Evolutionary conservation across 331 rosid species (phyloP), one percentile per base, ranked within the genome.

Genomic region (Rhamnella rubrinervis): DNA sequence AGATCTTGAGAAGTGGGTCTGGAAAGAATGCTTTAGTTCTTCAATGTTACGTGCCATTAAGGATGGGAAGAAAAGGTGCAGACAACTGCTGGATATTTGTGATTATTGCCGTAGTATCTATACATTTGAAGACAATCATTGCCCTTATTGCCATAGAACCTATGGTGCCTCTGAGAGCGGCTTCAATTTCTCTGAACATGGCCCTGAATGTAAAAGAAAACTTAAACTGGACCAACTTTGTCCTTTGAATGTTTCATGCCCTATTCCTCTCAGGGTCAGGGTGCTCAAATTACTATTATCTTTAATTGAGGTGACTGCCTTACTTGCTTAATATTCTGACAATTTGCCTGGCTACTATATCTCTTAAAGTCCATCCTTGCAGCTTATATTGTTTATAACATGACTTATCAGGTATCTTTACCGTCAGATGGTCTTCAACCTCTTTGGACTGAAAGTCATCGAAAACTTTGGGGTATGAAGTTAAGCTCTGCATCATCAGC

Each of bases 1-100:
- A 66, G 96, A 90, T 71, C 85, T 85, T 21, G 88, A 87, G 68
- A 82, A 80, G 61, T 90, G 96, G 96, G 82, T 84, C 84, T 82
- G 66, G 81, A 84, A 75, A 70, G 89, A 90, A 84, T 79, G 84
- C 70, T 75, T 76, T 61, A 85, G 67, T 69, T 76, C 79, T 38
- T 78, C 85, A 5, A 66, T 67, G 74, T 76, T 82, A 61, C 70
- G 66, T 80, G 91, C 88, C 57, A 59, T 66, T 73, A 80, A 73
- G 73, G 68, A 68, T 78, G 93, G 82, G 71, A 78, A 78, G 72
- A 85, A 75, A 61, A 82, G 89, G 77, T 76, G 80, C 72, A 59
- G 26, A 6, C 81, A 82, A 70, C 75, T 82, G 63, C 77, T 82
- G 78, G 71, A 72, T 68, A 64, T 73, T 63, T 87, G 93, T 75